Percentiles rank a stretch among this genome's conserved stretches.
Evolutionary conservation across 768 basidiomycete species (phyloP).

Genomic region (Lenzites betulinus): DNA sequence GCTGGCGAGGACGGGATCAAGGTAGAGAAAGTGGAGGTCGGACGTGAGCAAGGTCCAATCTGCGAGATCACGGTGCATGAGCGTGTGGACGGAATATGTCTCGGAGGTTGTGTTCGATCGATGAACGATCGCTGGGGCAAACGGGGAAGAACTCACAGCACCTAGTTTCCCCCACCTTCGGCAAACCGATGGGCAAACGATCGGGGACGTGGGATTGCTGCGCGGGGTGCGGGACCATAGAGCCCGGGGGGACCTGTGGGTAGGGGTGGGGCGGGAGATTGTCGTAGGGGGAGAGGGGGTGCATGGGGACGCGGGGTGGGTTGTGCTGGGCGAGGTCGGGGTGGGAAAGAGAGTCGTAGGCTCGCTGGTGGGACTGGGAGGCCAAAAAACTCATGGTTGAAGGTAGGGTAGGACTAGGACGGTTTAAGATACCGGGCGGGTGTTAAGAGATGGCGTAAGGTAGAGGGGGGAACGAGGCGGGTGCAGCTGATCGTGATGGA

Average conservation of each 20-base stretch:
- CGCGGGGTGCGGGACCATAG: slow-evolving; percentile 24
- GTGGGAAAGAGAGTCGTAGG: slow-evolving; percentile 33
- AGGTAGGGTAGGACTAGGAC: slow-evolving; percentile 22
- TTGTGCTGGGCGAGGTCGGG: slow-evolving; percentile 27
- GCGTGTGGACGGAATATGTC: slow-evolving; percentile 24
- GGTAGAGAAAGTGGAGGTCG: slow-evolving; percentile 76
- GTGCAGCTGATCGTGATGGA: slow-evolving; percentile 22
- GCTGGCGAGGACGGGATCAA: slow-evolving; percentile 74
- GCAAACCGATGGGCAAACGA: slow-evolving; percentile 41
- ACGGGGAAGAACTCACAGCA: slow-evolving; percentile 60
- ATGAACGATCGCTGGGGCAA: slow-evolving; percentile 38
- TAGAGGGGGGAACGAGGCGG: slow-evolving; percentile 20
- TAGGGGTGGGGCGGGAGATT: slow-evolving; percentile 36
- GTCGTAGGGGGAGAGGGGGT: slow-evolving; percentile 36
- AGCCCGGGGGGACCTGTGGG: slow-evolving; percentile 28
- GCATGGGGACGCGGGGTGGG: slow-evolving; percentile 24
- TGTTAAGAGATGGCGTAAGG: slow-evolving; percentile 23
- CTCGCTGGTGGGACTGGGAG: slow-evolving; percentile 30
- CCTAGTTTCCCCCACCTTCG: slow-evolving; percentile 69
- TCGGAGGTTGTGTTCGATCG: slow-evolving; percentile 41
- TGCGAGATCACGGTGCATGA: slow-evolving; percentile 36
- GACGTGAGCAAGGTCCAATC: slow-evolving; percentile 84
- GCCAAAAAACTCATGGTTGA: slow-evolving; percentile 36
- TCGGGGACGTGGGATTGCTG: slow-evolving; percentile 34
- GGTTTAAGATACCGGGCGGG: slow-evolving; percentile 13